phyloP scores from a whole-genome alignment of 352 stramenopile genomes.

The Pythium plurisporium region DNA sequence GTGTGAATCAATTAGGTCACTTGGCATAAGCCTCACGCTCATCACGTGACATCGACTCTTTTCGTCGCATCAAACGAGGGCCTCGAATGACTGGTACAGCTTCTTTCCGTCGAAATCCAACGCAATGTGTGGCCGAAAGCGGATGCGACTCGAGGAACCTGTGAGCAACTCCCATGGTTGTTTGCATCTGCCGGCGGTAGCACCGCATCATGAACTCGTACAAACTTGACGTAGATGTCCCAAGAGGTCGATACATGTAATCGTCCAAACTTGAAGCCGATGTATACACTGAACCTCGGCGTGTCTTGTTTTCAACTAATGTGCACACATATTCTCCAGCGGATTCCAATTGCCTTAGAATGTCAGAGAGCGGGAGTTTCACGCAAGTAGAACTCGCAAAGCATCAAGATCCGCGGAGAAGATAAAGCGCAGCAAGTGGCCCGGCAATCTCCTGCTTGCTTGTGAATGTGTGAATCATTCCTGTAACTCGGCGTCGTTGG shows the following conservation, averaged over 20 bases:
- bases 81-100: constrained; percentile 4
- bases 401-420: neutral
- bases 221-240: neutral
- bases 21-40: constrained; percentile 1
- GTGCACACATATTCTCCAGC: neutral
- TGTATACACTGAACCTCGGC: neutral
- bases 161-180: neutral
- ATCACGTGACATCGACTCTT: neutral
- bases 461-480: neutral
- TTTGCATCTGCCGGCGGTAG: neutral
- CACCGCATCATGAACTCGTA: constrained; percentile 14
- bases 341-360: neutral
- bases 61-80: neutral
- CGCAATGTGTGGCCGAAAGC: constrained; percentile 4
- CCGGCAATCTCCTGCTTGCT: neutral
- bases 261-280: constrained; percentile 3
- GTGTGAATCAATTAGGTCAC: neutral
- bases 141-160: neutral
- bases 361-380: neutral
- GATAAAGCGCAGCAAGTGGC: neutral
- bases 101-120: constrained; percentile 1
- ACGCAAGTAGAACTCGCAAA: neutral
- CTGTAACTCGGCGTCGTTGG: neutral
- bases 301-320: neutral
- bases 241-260: constrained; percentile 2